phyloP scores from a whole-genome alignment of 257 asterid species.

The Petunia secreta region DNA sequence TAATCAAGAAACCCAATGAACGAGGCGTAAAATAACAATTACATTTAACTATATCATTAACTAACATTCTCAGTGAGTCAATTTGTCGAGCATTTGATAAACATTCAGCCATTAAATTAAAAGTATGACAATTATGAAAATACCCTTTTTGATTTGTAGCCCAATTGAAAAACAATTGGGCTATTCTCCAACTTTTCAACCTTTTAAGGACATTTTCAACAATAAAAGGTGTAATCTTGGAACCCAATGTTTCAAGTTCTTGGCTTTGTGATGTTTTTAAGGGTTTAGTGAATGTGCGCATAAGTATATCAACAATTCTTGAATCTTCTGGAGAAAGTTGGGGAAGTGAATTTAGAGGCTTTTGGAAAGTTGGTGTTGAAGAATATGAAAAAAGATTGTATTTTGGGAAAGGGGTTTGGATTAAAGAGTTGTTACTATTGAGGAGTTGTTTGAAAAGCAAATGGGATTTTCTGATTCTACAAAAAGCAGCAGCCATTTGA shows the following conservation, averaged over 20 bases:
- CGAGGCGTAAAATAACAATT: conserved; percentile 70
- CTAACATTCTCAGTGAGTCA: conserved; percentile 60
- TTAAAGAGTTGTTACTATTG: background rate
- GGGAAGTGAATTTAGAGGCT: background rate
- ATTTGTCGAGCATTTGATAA: conserved; percentile 88
- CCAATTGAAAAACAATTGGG: conserved; percentile 73
- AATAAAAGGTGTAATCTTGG: conserved; percentile 58
- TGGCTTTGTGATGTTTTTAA: conserved; percentile 53
- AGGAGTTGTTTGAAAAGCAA: conserved; percentile 16
- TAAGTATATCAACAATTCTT: conserved; percentile 40
- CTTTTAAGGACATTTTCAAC: conserved; percentile 73
- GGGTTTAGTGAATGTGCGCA: conserved; percentile 56
- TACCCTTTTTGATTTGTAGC: conserved; percentile 66
- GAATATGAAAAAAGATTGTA: background rate
- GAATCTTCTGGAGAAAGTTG: background rate
- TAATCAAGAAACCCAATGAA: conserved; percentile 77
- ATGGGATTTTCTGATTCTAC: conserved; percentile 4
- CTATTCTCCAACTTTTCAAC: conserved; percentile 63
- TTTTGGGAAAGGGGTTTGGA: conserved; percentile 22
- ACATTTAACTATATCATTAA: conserved; percentile 42
- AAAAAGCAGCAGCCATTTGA: conserved; percentile 13
- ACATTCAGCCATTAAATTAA: conserved; percentile 69
- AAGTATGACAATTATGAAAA: conserved; percentile 66
- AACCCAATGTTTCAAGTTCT: conserved; percentile 58
- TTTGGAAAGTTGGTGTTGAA: conserved; percentile 27